phyloP scores from a whole-genome alignment of 2,329 filamentous ascomycete genomes.

The Bipolaris gigantea region DNA sequence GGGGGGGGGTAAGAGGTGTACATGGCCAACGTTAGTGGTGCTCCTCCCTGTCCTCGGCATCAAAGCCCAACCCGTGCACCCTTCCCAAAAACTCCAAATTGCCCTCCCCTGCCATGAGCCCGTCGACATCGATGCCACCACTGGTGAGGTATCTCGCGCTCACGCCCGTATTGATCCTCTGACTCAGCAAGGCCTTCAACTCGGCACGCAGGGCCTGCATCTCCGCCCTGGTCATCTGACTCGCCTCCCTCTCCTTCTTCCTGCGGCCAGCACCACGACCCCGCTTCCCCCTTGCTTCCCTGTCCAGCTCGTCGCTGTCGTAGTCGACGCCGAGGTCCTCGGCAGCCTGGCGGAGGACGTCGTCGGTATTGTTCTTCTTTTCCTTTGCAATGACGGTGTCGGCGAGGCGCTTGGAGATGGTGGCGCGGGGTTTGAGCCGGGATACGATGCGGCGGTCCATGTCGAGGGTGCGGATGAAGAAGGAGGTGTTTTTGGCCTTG shows the following conservation, averaged over 20 bases:
- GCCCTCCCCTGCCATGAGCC: conserved; percentile 62
- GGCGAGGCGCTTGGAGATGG: conserved; percentile 82
- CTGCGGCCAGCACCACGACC: conserved; percentile 71
- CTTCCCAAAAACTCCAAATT: conserved; percentile 68
- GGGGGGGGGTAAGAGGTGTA: too few relatives aligned
- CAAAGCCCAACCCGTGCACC: conserved; percentile 52
- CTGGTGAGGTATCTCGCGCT: conserved; percentile 83
- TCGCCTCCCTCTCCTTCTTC: conserved; percentile 72
- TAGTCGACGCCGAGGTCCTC: conserved; percentile 94
- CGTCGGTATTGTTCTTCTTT: conserved; percentile 79
- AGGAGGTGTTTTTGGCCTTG: conserved; percentile 57
- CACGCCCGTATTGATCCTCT: conserved; percentile 82
- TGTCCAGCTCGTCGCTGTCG: conserved; percentile 80
- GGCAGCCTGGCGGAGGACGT: conserved; percentile 80
- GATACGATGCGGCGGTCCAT: conserved; percentile 78
- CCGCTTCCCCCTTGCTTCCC: conserved; percentile 58
- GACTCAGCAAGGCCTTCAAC: conserved; percentile 68
- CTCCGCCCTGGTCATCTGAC: conserved; percentile 71
- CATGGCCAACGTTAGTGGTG: too few relatives aligned
- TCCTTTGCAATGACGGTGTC: conserved; percentile 84
- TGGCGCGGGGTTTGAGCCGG: conserved; percentile 74
- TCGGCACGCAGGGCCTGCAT: conserved; percentile 70
- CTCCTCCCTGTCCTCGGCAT: conserved; percentile 27
- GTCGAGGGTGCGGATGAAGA: conserved; percentile 78
- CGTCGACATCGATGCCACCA: conserved; percentile 80